A percentile compares a stretch with the other conserved stretches of the same genome.
Evolutionary conservation across 768 basidiomycete species (phyloP).

Genomic region (Pleurotus pulmonarius): DNA sequence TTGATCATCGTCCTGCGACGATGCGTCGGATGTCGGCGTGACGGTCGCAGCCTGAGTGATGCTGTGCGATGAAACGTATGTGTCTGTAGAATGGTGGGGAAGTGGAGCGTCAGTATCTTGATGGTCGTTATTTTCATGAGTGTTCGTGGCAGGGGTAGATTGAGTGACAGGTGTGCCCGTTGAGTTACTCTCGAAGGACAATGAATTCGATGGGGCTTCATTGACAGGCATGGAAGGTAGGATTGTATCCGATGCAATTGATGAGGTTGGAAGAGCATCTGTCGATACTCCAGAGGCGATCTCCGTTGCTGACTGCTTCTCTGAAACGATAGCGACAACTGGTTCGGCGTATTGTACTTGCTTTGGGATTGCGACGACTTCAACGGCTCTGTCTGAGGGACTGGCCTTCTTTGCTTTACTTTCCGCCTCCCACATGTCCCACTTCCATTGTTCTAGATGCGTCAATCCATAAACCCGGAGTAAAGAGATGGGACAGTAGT

Average conservation of each 20-base stretch:
- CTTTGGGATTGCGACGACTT: not conserved
- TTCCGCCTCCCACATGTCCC: conserved; percentile 80
- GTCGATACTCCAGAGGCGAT: no score
- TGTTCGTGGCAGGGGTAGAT: not conserved
- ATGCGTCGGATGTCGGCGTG: no score
- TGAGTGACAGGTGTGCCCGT: not conserved
- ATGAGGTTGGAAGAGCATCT: no score
- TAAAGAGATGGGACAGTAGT: conserved; percentile 92
- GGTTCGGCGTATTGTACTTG: not conserved
- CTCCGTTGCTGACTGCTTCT: not conserved
- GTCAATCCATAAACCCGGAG: conserved; percentile 94
- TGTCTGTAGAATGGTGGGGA: conserved; percentile 12
- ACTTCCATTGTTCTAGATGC: conserved; percentile 94
- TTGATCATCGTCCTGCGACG: no score
- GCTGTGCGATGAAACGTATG: not conserved
- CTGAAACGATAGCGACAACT: not conserved
- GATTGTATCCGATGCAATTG: no score
- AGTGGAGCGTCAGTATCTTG: not conserved
- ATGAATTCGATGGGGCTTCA: not conserved
- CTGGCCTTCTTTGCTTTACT: conserved; percentile 46
- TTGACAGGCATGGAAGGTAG: not conserved
- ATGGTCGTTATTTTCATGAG: not conserved
- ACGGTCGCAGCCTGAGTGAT: no score
- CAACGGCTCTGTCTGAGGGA: conserved; percentile 22
- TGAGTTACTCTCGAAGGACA: not conserved